A percentile compares a stretch with the other conserved stretches of the same genome.
phyloP scores from a whole-genome alignment of 2,329 filamentous ascomycete genomes.

The Claviceps digitariae region DNA sequence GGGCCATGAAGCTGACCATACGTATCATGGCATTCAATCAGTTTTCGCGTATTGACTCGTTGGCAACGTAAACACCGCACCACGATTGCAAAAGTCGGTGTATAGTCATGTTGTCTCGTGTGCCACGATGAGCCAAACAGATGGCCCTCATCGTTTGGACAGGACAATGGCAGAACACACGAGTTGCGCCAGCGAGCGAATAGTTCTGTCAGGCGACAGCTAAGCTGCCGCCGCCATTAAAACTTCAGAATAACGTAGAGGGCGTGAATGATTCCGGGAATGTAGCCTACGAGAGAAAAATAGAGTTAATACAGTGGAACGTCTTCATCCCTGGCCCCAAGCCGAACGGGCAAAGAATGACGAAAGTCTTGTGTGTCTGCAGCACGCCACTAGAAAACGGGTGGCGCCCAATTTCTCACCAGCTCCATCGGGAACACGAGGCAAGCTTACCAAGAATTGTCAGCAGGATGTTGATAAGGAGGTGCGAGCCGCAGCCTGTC shows the following conservation, averaged over 20 bases:
- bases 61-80: not conserved
- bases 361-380: not conserved
- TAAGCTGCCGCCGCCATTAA: not conserved
- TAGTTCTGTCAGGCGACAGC: not conserved
- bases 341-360: no score
- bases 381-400: not conserved
- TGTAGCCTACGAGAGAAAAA: slow-evolving; percentile 28
- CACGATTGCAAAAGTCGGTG: not conserved
- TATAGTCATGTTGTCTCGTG: not conserved
- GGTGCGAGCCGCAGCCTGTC: slow-evolving; percentile 73
- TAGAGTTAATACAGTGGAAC: not conserved
- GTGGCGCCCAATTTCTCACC: not conserved
- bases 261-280: slow-evolving; percentile 83
- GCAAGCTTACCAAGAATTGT: slow-evolving; percentile 49
- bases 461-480: slow-evolving; percentile 86
- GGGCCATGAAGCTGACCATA: not conserved
- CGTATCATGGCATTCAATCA: not conserved
- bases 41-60: not conserved
- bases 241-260: slow-evolving; percentile 60
- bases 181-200: not conserved
- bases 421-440: not conserved
- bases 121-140: not conserved
- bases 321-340: no score
- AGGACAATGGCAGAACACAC: not conserved
- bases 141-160: not conserved